A percentile compares a stretch with the other conserved stretches of the same genome.
phyloP scores from a whole-genome alignment of 805 yeast species.

The Wickerhamomyces alni region DNA sequence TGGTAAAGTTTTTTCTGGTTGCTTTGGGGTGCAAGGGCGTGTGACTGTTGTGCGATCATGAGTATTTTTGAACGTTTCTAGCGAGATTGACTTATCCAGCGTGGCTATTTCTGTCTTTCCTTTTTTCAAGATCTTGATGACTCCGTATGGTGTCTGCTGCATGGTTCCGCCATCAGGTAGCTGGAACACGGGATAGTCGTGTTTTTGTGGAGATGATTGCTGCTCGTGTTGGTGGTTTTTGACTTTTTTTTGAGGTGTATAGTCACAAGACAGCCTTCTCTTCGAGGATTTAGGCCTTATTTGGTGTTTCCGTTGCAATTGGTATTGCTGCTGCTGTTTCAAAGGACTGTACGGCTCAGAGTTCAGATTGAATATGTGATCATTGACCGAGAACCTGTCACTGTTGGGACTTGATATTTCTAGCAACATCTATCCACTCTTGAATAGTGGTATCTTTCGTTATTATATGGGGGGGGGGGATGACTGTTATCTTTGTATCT shows the following conservation, averaged over 20 bases:
- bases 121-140: slow-evolving; percentile 14
- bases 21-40: background rate
- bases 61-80: slow-evolving; percentile 8
- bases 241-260: slow-evolving; percentile 25
- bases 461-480: too few relatives aligned
- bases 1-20: background rate
- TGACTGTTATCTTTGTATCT: too few relatives aligned
- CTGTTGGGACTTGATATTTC: slow-evolving; percentile 1
- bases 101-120: slow-evolving; percentile 16
- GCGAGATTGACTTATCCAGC: slow-evolving; percentile 11
- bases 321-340: slow-evolving; percentile 5
- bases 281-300: slow-evolving; percentile 14
- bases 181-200: slow-evolving; percentile 20
- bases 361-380: background rate
- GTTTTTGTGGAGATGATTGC: background rate
- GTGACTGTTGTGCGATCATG: background rate
- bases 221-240: slow-evolving; percentile 5
- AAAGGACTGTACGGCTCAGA: background rate
- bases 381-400: background rate
- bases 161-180: slow-evolving; percentile 19
- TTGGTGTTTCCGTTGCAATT: too few relatives aligned
- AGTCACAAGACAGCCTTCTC: slow-evolving; percentile 31
- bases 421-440: too few relatives aligned
- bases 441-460: too few relatives aligned
- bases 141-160: slow-evolving; percentile 23